Base-by-base conservation (phyloP, 345 rosid species). In the Excoecaria cochinchinensis region DNA sequence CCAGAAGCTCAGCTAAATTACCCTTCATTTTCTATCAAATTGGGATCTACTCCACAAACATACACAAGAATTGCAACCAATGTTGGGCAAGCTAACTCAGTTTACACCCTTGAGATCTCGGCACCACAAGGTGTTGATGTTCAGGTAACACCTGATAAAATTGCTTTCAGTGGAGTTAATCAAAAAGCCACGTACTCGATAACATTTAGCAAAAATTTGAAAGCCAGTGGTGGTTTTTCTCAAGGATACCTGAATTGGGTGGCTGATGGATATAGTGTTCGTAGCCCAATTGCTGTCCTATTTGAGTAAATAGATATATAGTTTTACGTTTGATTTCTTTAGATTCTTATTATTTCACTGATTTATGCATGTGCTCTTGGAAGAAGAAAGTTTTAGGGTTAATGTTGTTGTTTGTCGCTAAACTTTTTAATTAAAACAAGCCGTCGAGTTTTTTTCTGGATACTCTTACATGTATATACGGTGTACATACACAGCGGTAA, bases 191-290 rank as follows among this genome's bases (percentile, higher is more conserved):
- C 77, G 1, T 78, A 64, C 56, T 63, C 76, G 0, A 76, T 71
- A 12, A 71, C 76, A 48, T 77, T 77, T 38, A 65, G 56, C 59
- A 56, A 53, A 55, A 31, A 21, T 16, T 24, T 10, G 39, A 47
- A 36, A 8, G 8, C 57, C 1, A 15, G n/a, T 1, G 46, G 17
- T 22, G 12, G 17, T 17, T 78, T 78, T 19, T 60, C 73, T 25
- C 69, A 78, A 50, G 77, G 81, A 64, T 78, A 57, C 24, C 44
- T 78, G 62, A 47, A 10, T 42, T 67, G 81, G 81, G 60, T 31
- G n/a, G 50, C 73, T 21, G 48, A 59, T 8, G 56, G n/a, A 19
- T 64, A 36, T 15, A 46, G 5, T 22, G 81, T 78, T 38, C 67
- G 81, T 22, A 72, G 25, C 48, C 76, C 73, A 1, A 58, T 73